Percentiles rank a stretch among this genome's conserved stretches.
Conservation (phyloP, 441 rosid genomes). For the Pelargonium fulgidum region DNA sequence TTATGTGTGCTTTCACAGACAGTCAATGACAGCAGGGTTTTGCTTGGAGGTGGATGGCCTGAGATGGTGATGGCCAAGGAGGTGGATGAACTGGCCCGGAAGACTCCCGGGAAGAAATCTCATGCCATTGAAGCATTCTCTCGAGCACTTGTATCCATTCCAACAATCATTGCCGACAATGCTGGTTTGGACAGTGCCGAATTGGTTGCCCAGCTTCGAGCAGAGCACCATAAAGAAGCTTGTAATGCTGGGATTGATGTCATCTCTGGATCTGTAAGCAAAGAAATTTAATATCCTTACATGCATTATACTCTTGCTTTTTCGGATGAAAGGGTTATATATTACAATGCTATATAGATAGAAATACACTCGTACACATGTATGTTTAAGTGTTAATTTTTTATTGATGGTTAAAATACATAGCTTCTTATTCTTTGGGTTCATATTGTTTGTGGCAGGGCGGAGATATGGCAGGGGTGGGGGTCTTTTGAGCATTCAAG, state of each 20-base stretch:
- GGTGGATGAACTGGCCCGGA: conserved; percentile 82
- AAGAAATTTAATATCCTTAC: neutral
- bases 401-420: conserved; percentile 84
- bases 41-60: conserved; percentile 99
- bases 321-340: neutral
- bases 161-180: conserved; percentile 86
- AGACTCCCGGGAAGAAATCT: conserved; percentile 89
- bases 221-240: conserved; percentile 85
- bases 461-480: conserved; percentile 72
- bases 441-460: conserved; percentile 50
- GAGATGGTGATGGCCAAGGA: conserved; percentile 99
- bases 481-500: conserved; percentile 81
- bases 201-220: conserved; percentile 85
- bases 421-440: conserved; percentile 35
- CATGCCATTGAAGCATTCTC: conserved; percentile 95
- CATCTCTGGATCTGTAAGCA: conserved; percentile 80
- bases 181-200: conserved; percentile 98
- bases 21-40: conserved; percentile 81
- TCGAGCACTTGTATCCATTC: conserved; percentile 74
- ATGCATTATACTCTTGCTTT: neutral
- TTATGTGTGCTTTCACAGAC: conserved; percentile 93
- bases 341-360: conserved; percentile 30
- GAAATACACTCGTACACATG: conserved; percentile 86
- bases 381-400: conserved; percentile 24
- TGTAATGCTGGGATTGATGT: conserved; percentile 85